These are phyloP conservation scores for Prunus kanzakura DNA, from an alignment of 306 rosid genomes.

Conservation along the genomic window DNA sequence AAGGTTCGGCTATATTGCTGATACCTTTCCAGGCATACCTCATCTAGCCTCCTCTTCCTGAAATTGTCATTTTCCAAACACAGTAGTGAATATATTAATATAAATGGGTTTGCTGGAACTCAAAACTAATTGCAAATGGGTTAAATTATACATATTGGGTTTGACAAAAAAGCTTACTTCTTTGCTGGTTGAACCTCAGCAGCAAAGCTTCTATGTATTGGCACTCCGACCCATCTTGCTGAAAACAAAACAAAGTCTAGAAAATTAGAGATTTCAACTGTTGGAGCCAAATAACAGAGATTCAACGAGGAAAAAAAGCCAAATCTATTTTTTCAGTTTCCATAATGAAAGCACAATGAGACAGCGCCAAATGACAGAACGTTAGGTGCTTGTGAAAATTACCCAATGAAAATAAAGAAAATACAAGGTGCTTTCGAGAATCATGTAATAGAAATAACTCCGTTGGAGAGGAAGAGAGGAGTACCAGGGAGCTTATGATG, in stretches of 20 bases:
- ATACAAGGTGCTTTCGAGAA: not conserved
- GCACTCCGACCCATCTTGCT: conserved; percentile 45
- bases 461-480: not conserved
- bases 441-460: not conserved
- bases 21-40: conserved; percentile 69
- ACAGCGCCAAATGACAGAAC: not conserved
- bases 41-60: conserved; percentile 84
- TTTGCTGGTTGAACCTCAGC: conserved; percentile 46
- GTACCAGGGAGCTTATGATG: conserved; percentile 26
- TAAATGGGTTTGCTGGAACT: not conserved
- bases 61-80: conserved; percentile 13
- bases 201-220: conserved; percentile 48
- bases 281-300: conserved; percentile 1
- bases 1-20: conserved; percentile 81
- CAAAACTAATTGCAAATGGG: not conserved
- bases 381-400: conserved; percentile 12
- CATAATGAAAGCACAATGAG: not conserved
- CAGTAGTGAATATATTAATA: not conserved
- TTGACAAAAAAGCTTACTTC: conserved; percentile 46
- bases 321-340: not conserved
- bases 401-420: not conserved
- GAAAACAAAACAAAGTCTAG: not conserved
- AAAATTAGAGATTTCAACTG: not conserved
- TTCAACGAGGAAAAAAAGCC: not conserved
- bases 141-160: not conserved